Conservation (phyloP, 192 early-diverging fungal species). For the Backusella morwellensis region DNA sequence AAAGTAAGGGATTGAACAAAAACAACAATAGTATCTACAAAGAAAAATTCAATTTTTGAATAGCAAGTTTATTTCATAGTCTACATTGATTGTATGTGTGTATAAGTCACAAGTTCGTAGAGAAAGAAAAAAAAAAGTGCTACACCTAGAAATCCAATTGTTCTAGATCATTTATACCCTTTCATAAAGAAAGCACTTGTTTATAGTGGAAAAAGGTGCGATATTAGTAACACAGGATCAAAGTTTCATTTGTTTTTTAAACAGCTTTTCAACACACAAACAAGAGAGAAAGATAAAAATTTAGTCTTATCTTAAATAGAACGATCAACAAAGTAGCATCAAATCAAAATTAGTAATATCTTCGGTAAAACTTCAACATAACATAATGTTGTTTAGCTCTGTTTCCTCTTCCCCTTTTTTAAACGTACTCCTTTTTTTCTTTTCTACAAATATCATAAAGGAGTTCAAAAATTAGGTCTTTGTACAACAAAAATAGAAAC, state of each 20-base stretch:
- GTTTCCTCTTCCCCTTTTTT: background rate
- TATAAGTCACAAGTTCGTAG: too few relatives aligned
- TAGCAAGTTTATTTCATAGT: background rate
- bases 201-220: background rate
- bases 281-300: background rate
- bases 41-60: background rate
- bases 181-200: background rate
- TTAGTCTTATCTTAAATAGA: background rate
- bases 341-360: background rate
- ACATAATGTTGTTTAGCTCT: background rate
- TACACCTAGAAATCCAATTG: too few relatives aligned
- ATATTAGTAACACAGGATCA: background rate
- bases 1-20: background rate
- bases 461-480: background rate
- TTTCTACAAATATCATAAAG: background rate
- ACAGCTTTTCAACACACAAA: background rate
- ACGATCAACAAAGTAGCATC: background rate
- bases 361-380: background rate
- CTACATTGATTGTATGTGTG: background rate
- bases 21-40: background rate
- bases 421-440: background rate
- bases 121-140: too few relatives aligned
- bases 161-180: too few relatives aligned
- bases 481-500: background rate
- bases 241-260: background rate